Percentiles rank a stretch among this genome's conserved stretches.
Evolutionary conservation across 2,329 filamentous ascomycete genomes (phyloP).

Genomic region (Talaromyces sp.): DNA sequence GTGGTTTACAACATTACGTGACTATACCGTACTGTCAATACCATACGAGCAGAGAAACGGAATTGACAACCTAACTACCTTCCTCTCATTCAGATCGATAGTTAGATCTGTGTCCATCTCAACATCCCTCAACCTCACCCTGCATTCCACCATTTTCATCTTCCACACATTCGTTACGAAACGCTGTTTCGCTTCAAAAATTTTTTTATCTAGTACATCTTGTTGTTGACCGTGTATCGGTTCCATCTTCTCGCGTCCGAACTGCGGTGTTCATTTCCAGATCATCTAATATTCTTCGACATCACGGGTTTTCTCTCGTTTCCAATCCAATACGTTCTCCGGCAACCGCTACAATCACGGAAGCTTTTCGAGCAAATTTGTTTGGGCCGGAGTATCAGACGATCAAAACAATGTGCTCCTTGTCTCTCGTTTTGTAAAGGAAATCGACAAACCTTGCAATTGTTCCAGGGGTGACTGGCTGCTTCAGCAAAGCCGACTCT

Average conservation of each 20-base stretch:
- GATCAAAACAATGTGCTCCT: not conserved
- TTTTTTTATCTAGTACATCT: not conserved
- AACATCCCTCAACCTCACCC: not conserved
- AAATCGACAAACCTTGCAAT: not conserved
- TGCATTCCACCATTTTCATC: not conserved
- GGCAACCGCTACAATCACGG: not conserved
- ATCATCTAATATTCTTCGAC: not conserved
- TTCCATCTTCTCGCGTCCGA: not conserved
- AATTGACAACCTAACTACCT: not conserved
- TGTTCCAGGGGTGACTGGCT: not conserved
- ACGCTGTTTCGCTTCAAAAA: not conserved
- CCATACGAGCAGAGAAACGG: not conserved
- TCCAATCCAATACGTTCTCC: not conserved
- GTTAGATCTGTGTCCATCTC: slow-evolving; percentile 1
- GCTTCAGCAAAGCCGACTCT: not conserved
- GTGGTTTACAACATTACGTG: not conserved
- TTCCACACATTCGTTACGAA: slow-evolving; percentile 3
- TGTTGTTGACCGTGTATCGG: not conserved
- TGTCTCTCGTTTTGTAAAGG: slow-evolving; percentile 6
- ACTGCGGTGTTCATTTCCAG: not conserved
- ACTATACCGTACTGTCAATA: not conserved
- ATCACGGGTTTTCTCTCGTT: not conserved
- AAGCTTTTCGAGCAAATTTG: not conserved
- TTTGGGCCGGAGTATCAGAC: not conserved
- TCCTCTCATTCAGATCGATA: slow-evolving; percentile 4